Evolutionary conservation across 192 early-diverging fungal species (phyloP).

Genomic region (Rhizoclosmatium globosum): DNA sequence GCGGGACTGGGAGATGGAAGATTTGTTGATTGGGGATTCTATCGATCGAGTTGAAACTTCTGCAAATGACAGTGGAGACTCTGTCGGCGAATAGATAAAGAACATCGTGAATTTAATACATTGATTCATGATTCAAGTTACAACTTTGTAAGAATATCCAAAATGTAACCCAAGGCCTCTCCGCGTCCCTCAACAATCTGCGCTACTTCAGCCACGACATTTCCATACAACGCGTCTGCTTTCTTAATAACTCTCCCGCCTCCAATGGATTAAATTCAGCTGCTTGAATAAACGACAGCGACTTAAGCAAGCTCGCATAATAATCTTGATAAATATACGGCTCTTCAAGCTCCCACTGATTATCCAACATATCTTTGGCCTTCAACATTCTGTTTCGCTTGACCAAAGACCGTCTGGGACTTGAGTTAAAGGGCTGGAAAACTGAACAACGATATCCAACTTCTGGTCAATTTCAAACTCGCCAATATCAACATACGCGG

Average conservation of each 20-base stretch:
- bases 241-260: background rate
- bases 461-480: background rate
- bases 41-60: too few species aligned
- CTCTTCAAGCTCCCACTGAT: background rate
- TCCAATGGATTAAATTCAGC: background rate
- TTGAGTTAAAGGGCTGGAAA: background rate
- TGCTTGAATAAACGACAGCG: background rate
- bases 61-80: too few species aligned
- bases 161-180: too few species aligned
- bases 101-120: too few species aligned
- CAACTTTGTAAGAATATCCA: too few species aligned
- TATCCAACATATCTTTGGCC: constrained; percentile 1
- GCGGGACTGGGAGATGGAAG: too few species aligned
- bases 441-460: background rate
- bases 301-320: background rate
- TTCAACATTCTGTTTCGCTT: constrained; percentile 6
- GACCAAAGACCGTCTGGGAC: background rate
- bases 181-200: background rate
- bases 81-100: too few species aligned
- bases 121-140: too few species aligned
- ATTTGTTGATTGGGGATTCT: too few species aligned
- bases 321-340: constrained; percentile 10
- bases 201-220: background rate
- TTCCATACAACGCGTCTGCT: background rate
- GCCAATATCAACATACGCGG: background rate